Conservation (phyloP, 192 early-diverging fungal genomes). For the Coemansia aciculifera region DNA sequence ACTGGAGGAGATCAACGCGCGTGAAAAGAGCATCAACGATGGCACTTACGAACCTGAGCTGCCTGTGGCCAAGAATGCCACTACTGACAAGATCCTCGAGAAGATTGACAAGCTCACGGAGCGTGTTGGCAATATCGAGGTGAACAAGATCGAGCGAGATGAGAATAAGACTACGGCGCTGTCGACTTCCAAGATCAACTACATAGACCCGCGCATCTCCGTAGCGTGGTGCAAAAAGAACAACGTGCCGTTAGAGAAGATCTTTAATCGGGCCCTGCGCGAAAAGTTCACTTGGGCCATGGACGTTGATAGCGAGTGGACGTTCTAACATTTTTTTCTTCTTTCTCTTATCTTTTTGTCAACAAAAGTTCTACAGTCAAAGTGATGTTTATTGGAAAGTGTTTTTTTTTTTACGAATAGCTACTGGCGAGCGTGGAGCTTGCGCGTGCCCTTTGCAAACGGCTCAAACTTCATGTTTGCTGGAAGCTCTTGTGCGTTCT, state of each 20-base stretch:
- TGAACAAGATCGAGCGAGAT: conserved; percentile 88
- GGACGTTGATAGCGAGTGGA: conserved; percentile 68
- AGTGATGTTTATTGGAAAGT: not conserved
- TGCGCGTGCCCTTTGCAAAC: conserved; percentile 38
- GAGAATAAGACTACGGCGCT: conserved; percentile 95
- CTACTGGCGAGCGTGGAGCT: conserved; percentile 43
- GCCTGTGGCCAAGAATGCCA: conserved; percentile 40
- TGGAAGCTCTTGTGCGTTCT: conserved; percentile 27
- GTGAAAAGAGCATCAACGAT: conserved; percentile 48
- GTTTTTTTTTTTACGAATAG: not conserved
- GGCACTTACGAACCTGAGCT: conserved; percentile 34
- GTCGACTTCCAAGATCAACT: conserved; percentile 97
- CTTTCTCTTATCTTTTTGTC: not conserved
- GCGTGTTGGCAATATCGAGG: conserved; percentile 70
- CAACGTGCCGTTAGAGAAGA: conserved; percentile 88
- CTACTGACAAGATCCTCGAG: conserved; percentile 71
- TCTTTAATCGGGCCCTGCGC: conserved; percentile 84
- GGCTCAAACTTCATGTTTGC: conserved; percentile 56
- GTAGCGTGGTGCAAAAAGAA: conserved; percentile 90
- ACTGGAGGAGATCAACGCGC: conserved; percentile 35
- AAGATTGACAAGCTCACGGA: conserved; percentile 71
- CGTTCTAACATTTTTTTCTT: conserved; percentile 29
- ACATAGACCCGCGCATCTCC: conserved; percentile 97
- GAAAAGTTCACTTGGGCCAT: conserved; percentile 98
- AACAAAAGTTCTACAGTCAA: not conserved